Base-by-base conservation (phyloP, 2,329 filamentous ascomycete genomes). In the Neonectria hederae region DNA sequence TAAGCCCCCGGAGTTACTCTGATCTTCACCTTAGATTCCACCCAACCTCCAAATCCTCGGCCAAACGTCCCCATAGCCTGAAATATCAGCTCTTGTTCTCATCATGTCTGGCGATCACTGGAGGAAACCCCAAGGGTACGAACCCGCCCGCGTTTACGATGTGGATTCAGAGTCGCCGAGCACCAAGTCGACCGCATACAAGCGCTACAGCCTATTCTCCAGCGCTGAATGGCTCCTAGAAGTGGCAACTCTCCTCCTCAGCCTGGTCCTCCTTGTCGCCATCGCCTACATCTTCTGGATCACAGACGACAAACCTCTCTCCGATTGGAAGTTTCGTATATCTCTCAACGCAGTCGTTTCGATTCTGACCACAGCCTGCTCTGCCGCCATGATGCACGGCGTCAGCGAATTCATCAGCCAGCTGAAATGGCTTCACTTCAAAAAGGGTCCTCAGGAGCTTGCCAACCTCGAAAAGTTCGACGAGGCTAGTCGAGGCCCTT, bases 391-490 rank as follows among this genome's bases (percentile, higher is more conserved):
- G 30, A 64, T 66, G 66, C 56, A 64, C 22, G 43, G 40, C 3
- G 60, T 66, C n/a, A 64, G 66, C 43, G 43, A 49, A 9, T 68
- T 56, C 21, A 66, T 68, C 26, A 51, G 56, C 21, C 66, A 68
- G 26, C 49, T 68, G 21, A 68, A 68, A 35, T 68, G 63, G 65
- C 60, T 59, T 21, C 22, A 63, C 49, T 68, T 65, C 57, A 63
- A 48, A 9, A 24, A 22, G 7, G 11, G 28, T 0, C 59, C 53
- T 13, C 54, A 35, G 7, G 32, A 43, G 5, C 46, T 68, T 2
- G 5, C n/a, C 6, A 22, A 42, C 22, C 52, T 68, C 19, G 53
- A 63, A 53, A 51, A 11, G 40, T 68, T 63, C 35, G 65, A 68
- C 19, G 56, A 24, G 30, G 65, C 65, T 5, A 66, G 63, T n/a